phyloP scores from a whole-genome alignment of 176 grass and related monocot genomes.

The Aegilops longissima region DNA sequence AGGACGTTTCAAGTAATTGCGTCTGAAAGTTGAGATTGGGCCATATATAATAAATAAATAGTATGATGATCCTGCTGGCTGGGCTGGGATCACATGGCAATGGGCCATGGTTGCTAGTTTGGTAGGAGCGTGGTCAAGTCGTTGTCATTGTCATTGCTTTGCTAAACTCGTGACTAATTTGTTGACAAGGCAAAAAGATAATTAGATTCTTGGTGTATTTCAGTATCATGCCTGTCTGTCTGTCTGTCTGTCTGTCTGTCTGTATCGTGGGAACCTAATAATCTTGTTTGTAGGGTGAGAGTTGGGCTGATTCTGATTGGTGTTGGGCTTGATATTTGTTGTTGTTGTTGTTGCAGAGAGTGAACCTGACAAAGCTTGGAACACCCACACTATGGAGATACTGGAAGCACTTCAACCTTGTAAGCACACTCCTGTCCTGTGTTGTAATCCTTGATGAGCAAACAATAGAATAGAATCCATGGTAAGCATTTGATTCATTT shows the following conservation, averaged over 20 bases:
- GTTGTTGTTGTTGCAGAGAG: constrained; percentile 44
- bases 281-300: not conserved
- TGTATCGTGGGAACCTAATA: not conserved
- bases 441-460: not conserved
- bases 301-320: too few relatives aligned
- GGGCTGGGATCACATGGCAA: constrained; percentile 30
- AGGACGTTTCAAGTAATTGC: not conserved
- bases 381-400: constrained; percentile 78
- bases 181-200: not conserved
- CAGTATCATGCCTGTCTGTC: not conserved
- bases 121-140: not conserved
- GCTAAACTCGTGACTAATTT: constrained; percentile 15
- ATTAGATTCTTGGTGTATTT: not conserved
- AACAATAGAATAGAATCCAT: not conserved
- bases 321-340: too few relatives aligned
- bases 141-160: not conserved
- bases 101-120: constrained; percentile 39
- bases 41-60: not conserved
- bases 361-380: constrained; percentile 79
- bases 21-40: not conserved
- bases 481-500: not conserved
- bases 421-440: constrained; percentile 20
- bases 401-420: constrained; percentile 87
- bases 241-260: not conserved
- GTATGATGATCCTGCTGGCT: not conserved